These are phyloP conservation scores for Malassezia arunalokei DNA, from an alignment of 1,284 basidiomycete species.

Conservation along the genomic window DNA sequence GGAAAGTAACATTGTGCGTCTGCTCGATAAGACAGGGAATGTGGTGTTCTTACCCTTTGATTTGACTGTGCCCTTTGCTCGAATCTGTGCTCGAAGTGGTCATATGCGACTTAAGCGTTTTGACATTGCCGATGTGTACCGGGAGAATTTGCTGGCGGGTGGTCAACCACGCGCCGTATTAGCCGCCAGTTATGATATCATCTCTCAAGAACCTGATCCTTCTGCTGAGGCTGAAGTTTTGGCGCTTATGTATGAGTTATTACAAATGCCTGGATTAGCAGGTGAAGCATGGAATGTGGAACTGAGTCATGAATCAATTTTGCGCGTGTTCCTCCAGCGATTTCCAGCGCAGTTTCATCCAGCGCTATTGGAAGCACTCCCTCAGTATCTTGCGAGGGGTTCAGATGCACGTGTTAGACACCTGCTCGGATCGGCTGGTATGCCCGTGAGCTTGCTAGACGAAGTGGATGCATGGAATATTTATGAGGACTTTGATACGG, in stretches of 20 bases:
- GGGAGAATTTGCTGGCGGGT: conserved; percentile 44
- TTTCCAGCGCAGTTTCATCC: conserved; percentile 34
- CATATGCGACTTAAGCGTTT: conserved; percentile 76
- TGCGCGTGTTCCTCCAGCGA: conserved; percentile 33
- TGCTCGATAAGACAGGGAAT: conserved; percentile 58
- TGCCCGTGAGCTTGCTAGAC: conserved; percentile 35
- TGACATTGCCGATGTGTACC: conserved; percentile 54
- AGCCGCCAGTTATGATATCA: conserved; percentile 45
- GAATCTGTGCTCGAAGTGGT: conserved; percentile 63
- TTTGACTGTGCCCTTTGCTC: conserved; percentile 64
- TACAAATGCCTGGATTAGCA: conserved; percentile 37
- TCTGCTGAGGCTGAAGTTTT: conserved; percentile 44
- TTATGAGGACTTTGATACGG: conserved; percentile 22
- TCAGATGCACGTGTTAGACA: conserved; percentile 24
- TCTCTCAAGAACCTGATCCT: conserved; percentile 40
- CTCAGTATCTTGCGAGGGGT: conserved; percentile 20
- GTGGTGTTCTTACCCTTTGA: conserved; percentile 44
- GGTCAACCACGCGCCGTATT: conserved; percentile 44
- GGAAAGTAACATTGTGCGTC: conserved; percentile 64
- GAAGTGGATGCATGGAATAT: conserved; percentile 37
- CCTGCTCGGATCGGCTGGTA: conserved; percentile 27
- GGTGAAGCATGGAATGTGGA: conserved; percentile 37
- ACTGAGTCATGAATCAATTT: conserved; percentile 36
- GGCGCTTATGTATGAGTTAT: conserved; percentile 36
- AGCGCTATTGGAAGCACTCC: conserved; percentile 22